Conservation (phyloP, 2,329 filamentous ascomycete genomes). For the Pyrenochaeta sp. region DNA sequence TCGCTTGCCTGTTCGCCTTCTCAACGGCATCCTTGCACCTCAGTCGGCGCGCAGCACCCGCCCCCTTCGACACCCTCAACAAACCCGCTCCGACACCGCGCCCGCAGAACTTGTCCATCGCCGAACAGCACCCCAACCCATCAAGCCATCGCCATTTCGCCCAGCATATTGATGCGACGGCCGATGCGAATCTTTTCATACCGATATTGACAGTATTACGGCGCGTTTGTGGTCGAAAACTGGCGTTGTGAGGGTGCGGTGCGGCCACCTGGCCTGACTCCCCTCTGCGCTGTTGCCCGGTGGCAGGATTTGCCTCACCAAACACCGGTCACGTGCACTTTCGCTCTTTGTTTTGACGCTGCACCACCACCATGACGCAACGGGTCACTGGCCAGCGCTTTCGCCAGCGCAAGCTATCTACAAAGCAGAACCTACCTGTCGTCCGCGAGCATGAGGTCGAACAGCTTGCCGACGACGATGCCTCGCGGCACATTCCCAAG, state of each 20-base stretch:
- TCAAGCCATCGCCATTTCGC: conserved; percentile 30
- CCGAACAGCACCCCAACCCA: conserved; percentile 19
- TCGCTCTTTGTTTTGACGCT: conserved; percentile 14
- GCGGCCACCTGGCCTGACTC: conserved; percentile 32
- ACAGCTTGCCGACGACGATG: conserved; percentile 81
- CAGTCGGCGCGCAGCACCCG: conserved; percentile 1
- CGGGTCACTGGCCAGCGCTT: conserved; percentile 65
- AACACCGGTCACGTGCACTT: conserved; percentile 36
- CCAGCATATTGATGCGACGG: conserved; percentile 31
- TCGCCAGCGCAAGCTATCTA: conserved; percentile 88
- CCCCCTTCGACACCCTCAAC: conserved; percentile 23
- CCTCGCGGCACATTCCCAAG: conserved; percentile 80
- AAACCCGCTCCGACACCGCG: conserved; percentile 16
- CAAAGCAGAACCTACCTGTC: conserved; percentile 86
- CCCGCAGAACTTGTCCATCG: conserved; percentile 23
- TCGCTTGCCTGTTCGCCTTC: conserved; percentile 6
- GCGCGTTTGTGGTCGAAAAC: conserved; percentile 33
- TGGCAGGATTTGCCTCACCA: conserved; percentile 26
- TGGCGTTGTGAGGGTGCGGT: conserved; percentile 24
- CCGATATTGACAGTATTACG: conserved; percentile 40
- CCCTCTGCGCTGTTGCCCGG: conserved; percentile 19
- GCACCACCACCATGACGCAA: conserved; percentile 45
- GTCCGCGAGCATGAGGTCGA: conserved; percentile 92
- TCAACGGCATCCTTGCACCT: conserved; percentile 19
- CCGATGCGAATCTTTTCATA: conserved; percentile 37